Evolutionary conservation across 2,329 filamentous ascomycete species (phyloP).

Genomic region (Dactylellina sp.): DNA sequence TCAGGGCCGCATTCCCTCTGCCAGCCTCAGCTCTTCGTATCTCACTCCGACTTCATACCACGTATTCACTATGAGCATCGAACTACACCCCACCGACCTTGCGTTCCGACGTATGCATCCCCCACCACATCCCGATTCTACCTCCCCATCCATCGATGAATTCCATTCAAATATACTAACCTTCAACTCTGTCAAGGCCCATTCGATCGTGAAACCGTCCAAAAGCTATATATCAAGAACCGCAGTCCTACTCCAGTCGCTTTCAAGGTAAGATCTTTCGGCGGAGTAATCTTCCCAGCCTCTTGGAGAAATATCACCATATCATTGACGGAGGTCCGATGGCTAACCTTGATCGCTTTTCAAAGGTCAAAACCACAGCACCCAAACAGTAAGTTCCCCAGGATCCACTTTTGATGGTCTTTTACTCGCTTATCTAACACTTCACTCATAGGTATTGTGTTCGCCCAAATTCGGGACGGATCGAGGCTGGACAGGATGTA

Average conservation of each 20-base stretch:
- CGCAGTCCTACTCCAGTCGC: conserved; percentile 73
- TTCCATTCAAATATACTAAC: conserved; percentile 13
- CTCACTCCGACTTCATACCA: conserved; percentile 37
- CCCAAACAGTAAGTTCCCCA: conserved; percentile 86
- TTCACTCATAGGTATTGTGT: conserved; percentile 83
- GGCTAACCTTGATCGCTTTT: conserved; percentile 52
- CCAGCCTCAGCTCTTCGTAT: conserved; percentile 1
- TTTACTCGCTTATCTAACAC: conserved; percentile 58
- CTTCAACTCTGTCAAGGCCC: conserved; percentile 67
- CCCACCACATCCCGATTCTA: conserved; percentile 66
- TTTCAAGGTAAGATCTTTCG: conserved; percentile 72
- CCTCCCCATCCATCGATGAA: conserved; percentile 41
- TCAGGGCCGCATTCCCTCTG: conserved; percentile 5
- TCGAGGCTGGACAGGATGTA: conserved; percentile 88
- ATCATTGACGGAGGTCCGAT: background rate
- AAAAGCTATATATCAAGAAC: conserved; percentile 75
- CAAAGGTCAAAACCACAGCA: conserved; percentile 95
- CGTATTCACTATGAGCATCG: conserved; percentile 82
- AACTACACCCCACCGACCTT: conserved; percentile 90
- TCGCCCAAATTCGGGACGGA: conserved; percentile 93
- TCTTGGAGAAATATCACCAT: conserved; percentile 6
- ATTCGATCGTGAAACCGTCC: conserved; percentile 75
- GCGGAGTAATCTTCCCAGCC: background rate
- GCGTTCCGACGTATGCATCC: conserved; percentile 84
- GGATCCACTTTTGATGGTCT: conserved; percentile 54